A percentile compares a stretch with the other conserved stretches of the same genome.
Evolutionary conservation across 2,329 filamentous ascomycete species (phyloP).

Genomic region (Arthrinium phaeospermum): DNA sequence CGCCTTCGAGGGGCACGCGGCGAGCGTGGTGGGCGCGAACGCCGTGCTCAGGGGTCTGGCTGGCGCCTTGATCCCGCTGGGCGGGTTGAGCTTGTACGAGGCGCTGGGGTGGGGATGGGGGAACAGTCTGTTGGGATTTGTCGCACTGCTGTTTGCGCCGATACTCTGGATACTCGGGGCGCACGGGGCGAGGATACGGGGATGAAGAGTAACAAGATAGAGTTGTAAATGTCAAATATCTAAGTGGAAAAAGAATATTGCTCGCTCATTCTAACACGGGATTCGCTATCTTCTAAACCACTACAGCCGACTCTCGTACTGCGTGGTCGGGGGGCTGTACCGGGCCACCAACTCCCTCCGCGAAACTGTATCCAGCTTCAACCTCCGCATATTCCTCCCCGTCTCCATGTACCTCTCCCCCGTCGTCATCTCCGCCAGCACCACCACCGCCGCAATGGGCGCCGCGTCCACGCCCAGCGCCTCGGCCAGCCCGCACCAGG

Average conservation of each 20-base stretch:
- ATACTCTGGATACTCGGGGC: conserved; percentile 25
- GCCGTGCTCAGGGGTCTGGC: conserved; percentile 29
- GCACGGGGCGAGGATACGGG: conserved; percentile 19
- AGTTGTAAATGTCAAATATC: neutral
- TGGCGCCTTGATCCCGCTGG: conserved; percentile 28
- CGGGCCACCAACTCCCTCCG: conserved; percentile 21
- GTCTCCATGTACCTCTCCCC: conserved; percentile 25
- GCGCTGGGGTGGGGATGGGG: conserved; percentile 35
- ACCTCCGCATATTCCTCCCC: conserved; percentile 26
- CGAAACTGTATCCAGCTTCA: conserved; percentile 21
- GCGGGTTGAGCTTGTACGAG: conserved; percentile 30
- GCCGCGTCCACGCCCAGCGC: conserved; percentile 30
- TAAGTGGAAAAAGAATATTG: neutral
- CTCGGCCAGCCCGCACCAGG: conserved; percentile 30
- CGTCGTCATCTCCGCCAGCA: conserved; percentile 30
- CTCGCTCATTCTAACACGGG: neutral
- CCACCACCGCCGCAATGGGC: conserved; percentile 29
- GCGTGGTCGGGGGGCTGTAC: neutral
- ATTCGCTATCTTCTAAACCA: neutral
- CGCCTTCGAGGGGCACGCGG: conserved; percentile 42
- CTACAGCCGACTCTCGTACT: conserved; percentile 7
- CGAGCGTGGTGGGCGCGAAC: conserved; percentile 32
- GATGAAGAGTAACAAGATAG: conserved; percentile 10
- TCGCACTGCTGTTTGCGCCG: conserved; percentile 31
- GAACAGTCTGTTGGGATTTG: conserved; percentile 33